These are phyloP conservation scores for Mycena venus DNA, from an alignment of 768 basidiomycete genomes.

Conservation along the genomic window DNA sequence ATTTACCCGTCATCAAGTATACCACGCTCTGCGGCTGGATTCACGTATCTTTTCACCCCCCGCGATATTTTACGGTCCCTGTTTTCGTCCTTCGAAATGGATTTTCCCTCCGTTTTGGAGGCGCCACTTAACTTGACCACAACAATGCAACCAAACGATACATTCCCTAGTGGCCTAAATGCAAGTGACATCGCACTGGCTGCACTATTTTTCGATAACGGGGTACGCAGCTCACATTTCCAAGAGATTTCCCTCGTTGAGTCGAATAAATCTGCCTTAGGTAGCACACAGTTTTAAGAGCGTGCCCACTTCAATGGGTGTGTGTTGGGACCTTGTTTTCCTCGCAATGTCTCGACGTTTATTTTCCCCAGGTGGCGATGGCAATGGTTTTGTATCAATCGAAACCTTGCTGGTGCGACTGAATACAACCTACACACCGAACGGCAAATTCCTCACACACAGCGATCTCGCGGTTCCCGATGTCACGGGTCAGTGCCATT, in stretches of 20 bases:
- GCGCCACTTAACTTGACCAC: conserved; percentile 38
- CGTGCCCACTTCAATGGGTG: conserved; percentile 32
- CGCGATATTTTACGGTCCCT: conserved; percentile 45
- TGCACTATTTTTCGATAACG: conserved; percentile 20
- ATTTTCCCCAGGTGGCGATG: conserved; percentile 13
- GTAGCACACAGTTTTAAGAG: conserved; percentile 44
- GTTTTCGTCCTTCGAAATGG: conserved; percentile 48
- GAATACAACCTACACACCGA: conserved; percentile 38
- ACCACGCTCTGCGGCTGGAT: conserved; percentile 34
- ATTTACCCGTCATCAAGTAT: conserved; percentile 31
- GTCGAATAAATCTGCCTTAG: no score
- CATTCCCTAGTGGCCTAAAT: conserved; percentile 40
- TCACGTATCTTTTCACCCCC: conserved; percentile 54
- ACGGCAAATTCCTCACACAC: conserved; percentile 35
- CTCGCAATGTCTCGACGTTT: no score
- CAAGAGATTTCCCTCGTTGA: no score
- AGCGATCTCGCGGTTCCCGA: conserved; percentile 34
- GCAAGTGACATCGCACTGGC: conserved; percentile 37
- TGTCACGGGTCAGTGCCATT: conserved; percentile 23
- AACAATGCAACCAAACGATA: conserved; percentile 39
- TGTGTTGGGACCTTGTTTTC: no score
- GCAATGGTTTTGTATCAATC: conserved; percentile 37
- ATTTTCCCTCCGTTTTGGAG: conserved; percentile 43
- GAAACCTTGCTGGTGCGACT: conserved; percentile 38
- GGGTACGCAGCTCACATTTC: no score